phyloP scores from a whole-genome alignment of 2,329 filamentous ascomycete species.

The Venturia oleaginea region DNA sequence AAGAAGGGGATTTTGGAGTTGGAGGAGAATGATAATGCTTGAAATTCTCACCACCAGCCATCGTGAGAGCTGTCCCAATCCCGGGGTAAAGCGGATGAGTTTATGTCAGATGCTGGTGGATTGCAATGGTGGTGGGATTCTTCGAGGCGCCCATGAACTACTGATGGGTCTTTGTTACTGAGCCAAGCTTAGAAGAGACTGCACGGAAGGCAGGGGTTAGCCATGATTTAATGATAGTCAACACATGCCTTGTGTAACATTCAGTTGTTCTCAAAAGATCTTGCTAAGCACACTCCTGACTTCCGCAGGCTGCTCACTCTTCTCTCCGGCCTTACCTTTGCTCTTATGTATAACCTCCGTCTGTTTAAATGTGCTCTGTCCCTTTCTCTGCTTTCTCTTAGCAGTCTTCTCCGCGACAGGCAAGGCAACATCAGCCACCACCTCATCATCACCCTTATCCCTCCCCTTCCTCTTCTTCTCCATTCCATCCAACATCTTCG shows the following conservation, averaged over 20 bases:
- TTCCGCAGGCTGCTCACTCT: conserved; percentile 17
- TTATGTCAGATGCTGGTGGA: too few relatives aligned
- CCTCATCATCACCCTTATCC: conserved; percentile 35
- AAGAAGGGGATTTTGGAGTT: neutral
- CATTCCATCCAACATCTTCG: conserved; percentile 71
- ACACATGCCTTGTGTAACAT: neutral
- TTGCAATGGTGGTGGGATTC: too few relatives aligned
- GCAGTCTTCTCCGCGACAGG: conserved; percentile 19
- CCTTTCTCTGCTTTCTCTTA: conserved; percentile 17
- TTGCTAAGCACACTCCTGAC: conserved; percentile 27
- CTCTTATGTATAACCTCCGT: conserved; percentile 47
- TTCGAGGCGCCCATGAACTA: too few relatives aligned
- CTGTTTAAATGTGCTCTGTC: conserved; percentile 55
- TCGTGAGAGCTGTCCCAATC: too few relatives aligned
- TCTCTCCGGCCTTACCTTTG: conserved; percentile 23
- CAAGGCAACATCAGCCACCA: conserved; percentile 24
- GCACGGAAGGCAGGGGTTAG: too few relatives aligned
- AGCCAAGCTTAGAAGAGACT: too few relatives aligned
- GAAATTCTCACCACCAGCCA: too few relatives aligned
- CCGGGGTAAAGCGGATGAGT: too few relatives aligned
- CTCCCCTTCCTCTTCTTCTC: conserved; percentile 47
- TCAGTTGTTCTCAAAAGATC: conserved; percentile 24
- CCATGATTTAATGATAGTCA: too few relatives aligned
- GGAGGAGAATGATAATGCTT: neutral
- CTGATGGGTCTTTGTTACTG: too few relatives aligned